These are phyloP conservation scores for Neurospora intermedia DNA, from an alignment of 495 filamentous ascomycete species.

Conservation along the genomic window DNA sequence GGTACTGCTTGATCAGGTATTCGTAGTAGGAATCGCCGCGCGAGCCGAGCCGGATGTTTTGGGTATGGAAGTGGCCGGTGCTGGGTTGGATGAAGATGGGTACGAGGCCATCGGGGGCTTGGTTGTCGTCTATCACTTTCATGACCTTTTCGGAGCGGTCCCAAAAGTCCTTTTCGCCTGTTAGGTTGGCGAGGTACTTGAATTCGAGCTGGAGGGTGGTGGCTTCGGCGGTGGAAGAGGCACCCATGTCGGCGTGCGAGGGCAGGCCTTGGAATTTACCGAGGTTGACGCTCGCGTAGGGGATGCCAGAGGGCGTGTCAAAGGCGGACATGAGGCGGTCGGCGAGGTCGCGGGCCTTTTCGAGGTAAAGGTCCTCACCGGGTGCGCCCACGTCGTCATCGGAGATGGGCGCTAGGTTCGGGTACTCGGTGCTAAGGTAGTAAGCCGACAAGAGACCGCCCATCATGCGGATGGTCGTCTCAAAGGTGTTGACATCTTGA, in stretches of 20 bases:
- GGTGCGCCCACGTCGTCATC: conserved; percentile 56
- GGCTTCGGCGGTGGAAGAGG: conserved; percentile 88
- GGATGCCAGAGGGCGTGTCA: conserved; percentile 74
- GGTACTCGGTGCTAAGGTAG: conserved; percentile 70
- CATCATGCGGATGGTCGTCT: conserved; percentile 97
- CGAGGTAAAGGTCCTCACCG: conserved; percentile 85
- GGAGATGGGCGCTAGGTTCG: conserved; percentile 50
- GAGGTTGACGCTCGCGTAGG: conserved; percentile 84
- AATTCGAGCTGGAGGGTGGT: conserved; percentile 89
- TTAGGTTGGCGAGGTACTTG: conserved; percentile 94
- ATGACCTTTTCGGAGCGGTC: conserved; percentile 83
- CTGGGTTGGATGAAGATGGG: conserved; percentile 85
- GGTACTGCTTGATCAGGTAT: conserved; percentile 93
- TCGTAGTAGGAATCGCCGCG: conserved; percentile 97
- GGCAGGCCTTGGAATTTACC: conserved; percentile 58
- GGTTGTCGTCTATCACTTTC: conserved; percentile 72
- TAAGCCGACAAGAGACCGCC: conserved; percentile 91
- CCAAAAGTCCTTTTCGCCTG: conserved; percentile 88
- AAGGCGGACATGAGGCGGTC: conserved; percentile 81
- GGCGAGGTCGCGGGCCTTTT: conserved; percentile 89
- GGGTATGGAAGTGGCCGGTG: conserved; percentile 64
- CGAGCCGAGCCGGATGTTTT: conserved; percentile 92
- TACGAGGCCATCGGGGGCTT: conserved; percentile 68
- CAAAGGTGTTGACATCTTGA: conserved; percentile 94
- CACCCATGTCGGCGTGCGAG: conserved; percentile 77